Evolutionary conservation across 164 flowering plant species (phyloP), one percentile per base, ranked within the genome.

Genomic region (Nelumbo lutea): DNA sequence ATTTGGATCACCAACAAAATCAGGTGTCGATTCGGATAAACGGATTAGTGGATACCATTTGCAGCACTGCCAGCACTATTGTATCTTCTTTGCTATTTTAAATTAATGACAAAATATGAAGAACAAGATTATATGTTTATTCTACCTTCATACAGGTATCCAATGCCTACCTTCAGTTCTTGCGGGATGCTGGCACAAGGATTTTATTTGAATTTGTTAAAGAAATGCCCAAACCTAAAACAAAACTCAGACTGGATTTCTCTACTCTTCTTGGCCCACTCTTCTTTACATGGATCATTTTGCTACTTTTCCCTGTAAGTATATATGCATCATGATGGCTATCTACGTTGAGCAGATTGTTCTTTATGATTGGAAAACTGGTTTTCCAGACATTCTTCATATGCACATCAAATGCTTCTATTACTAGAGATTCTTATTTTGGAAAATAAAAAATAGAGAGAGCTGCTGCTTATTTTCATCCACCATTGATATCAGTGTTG

Each of bases 141-240:
- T 67, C 48, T 39, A n/a, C 67, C 44, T 14, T 13, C 55, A 27
- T 75, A 51, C 82, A 95, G 99, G 96, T 67, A 42, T 88, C 99
- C 59, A 95, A 88, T 89, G 90, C 97, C 13, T 95, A 82, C 76
- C 88, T 95, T 47, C 83, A 85, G 57, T 70, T 77, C 76, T 67
- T 90, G 76, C 69, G 65, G 73, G 97, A 96, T 8, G 70, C 83
- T 59, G 80, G 79, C 13, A 70, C 85, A 67, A 72, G 82, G 74
- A 82, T 95, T 69, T 77, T 75, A 8, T 73, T 90, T 65, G 96
- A 92, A 53, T 95, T 88, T 81, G 85, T 90, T 68, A 88, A 90
- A 81, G 97, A 93, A 78, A 92, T 92, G 97, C 99, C 98, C 4
- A 95, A 90, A 77, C 78, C 83, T 67, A 87, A 59, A 77, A 85